Conservation (phyloP, 2,329 filamentous ascomycete species). For the Dryadomyces sulphureus region DNA sequence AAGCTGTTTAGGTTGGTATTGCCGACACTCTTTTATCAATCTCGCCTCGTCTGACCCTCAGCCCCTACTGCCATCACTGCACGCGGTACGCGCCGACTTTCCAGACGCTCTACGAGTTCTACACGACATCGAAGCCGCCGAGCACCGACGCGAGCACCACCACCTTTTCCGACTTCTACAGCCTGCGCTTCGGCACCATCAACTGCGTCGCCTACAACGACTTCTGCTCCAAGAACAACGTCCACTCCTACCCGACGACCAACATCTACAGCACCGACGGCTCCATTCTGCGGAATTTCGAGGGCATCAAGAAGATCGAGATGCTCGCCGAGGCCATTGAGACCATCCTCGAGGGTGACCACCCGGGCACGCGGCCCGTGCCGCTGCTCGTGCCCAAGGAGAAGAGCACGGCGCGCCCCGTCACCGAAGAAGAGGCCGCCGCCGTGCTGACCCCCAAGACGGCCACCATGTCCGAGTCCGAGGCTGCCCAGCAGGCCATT, state of each 20-base stretch:
- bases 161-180: conserved; percentile 66
- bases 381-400: conserved; percentile 54
- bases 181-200: conserved; percentile 74
- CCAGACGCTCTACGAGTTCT: conserved; percentile 92
- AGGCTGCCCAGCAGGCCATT: no score
- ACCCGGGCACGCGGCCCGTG: conserved; percentile 64
- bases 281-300: conserved; percentile 39
- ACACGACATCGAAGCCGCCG: conserved; percentile 69
- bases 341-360: conserved; percentile 57
- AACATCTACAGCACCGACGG: conserved; percentile 68
- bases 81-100: conserved; percentile 65
- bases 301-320: conserved; percentile 52
- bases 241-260: conserved; percentile 63
- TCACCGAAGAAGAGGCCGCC: conserved; percentile 20
- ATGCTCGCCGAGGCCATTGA: conserved; percentile 46
- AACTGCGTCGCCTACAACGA: conserved; percentile 79
- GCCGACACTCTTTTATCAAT: background rate
- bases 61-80: conserved; percentile 58
- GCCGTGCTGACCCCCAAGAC: background rate
- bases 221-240: conserved; percentile 52
- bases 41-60: conserved; percentile 14
- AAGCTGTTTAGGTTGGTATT: conserved; percentile 52
- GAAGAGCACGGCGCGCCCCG: conserved; percentile 35
- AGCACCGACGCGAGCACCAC: conserved; percentile 36
- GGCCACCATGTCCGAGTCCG: background rate